phyloP scores from a whole-genome alignment of 805 yeast species.

The Kodamaea lidongshanica region DNA sequence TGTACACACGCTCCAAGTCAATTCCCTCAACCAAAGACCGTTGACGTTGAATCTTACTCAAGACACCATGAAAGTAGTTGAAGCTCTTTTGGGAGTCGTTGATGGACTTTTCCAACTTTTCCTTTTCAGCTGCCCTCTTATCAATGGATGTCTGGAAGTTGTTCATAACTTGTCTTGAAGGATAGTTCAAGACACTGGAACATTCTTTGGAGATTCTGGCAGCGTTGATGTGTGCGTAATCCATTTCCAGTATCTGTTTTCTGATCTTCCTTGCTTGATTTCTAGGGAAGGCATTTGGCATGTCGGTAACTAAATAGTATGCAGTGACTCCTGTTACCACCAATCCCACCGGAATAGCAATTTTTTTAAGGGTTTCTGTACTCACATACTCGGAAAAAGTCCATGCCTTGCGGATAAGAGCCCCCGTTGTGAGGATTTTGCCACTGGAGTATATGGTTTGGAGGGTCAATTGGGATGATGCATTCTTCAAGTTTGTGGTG shows the following conservation, averaged over 20 bases:
- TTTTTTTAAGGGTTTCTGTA: slow-evolving; percentile 35
- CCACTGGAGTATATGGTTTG: slow-evolving; percentile 37
- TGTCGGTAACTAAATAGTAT: slow-evolving; percentile 65
- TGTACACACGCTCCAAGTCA: slow-evolving; percentile 38
- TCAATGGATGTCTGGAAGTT: slow-evolving; percentile 64
- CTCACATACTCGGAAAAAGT: slow-evolving; percentile 29
- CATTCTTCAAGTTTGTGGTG: slow-evolving; percentile 19
- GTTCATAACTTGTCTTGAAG: slow-evolving; percentile 73
- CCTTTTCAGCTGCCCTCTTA: slow-evolving; percentile 51
- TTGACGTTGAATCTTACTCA: slow-evolving; percentile 41
- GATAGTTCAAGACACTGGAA: slow-evolving; percentile 71
- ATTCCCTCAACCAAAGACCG: slow-evolving; percentile 34
- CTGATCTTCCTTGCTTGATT: slow-evolving; percentile 71
- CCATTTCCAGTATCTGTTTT: slow-evolving; percentile 54
- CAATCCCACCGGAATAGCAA: slow-evolving; percentile 50
- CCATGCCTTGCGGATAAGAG: slow-evolving; percentile 33
- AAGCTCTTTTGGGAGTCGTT: slow-evolving; percentile 51
- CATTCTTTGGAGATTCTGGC: slow-evolving; percentile 76
- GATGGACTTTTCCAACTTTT: slow-evolving; percentile 45
- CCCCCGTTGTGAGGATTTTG: slow-evolving; percentile 37
- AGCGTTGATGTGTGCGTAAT: slow-evolving; percentile 75
- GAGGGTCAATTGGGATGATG: slow-evolving; percentile 34
- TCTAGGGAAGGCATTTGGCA: slow-evolving; percentile 84
- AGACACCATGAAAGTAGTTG: slow-evolving; percentile 48
- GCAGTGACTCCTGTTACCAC: slow-evolving; percentile 48